Evolutionary conservation across 2,329 filamentous ascomycete species (phyloP), one percentile per base, ranked within the genome.

Genomic region (Chlorencoelia australis): DNA sequence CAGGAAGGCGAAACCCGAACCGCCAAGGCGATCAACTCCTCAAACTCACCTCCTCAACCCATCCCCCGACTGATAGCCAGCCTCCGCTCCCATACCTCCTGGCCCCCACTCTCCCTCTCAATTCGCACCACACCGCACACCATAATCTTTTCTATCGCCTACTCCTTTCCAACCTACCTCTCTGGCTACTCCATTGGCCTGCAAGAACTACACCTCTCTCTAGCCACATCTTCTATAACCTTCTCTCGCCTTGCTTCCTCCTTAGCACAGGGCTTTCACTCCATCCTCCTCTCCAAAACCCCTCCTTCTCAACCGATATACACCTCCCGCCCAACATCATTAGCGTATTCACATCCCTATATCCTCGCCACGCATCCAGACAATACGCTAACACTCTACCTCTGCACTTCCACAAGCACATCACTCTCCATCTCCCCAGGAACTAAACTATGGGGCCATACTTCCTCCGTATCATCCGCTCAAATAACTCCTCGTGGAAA

Each of bases 111-210:
- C 7, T 84, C 86, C 0, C 62, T 94, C n/a, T 89, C 85, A 0
- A 73, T 96, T 24, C 75, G 87, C n/a, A 71, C 68, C 17, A 75
- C 75, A 10, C 56, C 72, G 1, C 63, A 65, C 3, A 73, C 72
- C 8, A 73, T 85, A 13, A 72, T 86, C n/a, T 82, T 85, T 2
- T 87, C 84, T 0, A 82, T 95, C 41, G 88, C 85, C 1, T 95
- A 94, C 56, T 83, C 84, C 0, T 76, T 93, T 46, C 78, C 81
- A 11, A 82, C 82, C 2, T 75, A 78, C 48, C 67, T 79, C 3
- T 77, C 76, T 28, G 87, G 87, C 18, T 95, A 88, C 84, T 87
- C 82, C 6, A 72, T 94, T 11, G 88, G 87, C 2, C 74, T 96
- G n/a, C 89, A 96, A 57, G 89, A 95, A 57, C 65, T 95, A 28